phyloP scores from a whole-genome alignment of 306 rosid species.

The Luffa aegyptiaca region DNA sequence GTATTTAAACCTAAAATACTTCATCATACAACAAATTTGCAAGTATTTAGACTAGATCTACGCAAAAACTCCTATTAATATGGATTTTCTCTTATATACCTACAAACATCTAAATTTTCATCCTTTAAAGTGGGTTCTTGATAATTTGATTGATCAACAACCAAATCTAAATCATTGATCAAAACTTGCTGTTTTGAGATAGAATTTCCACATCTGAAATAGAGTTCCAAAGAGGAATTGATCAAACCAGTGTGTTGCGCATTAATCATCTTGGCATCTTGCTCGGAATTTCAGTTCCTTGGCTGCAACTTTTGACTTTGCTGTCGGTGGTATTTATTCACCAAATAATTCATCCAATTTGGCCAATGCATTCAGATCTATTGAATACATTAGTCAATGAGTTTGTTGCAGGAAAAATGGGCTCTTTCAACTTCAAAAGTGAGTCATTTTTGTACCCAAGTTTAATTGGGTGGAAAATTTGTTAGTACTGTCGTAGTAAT shows the following conservation, averaged over 20 bases:
- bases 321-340: background rate
- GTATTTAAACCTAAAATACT: too few relatives aligned
- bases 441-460: background rate
- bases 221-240: background rate
- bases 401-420: background rate
- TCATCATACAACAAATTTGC: too few relatives aligned
- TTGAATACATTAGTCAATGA: background rate
- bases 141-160: background rate
- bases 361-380: background rate
- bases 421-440: background rate
- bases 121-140: background rate
- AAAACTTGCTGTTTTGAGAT: background rate
- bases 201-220: background rate
- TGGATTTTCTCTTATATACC: background rate
- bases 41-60: too few relatives aligned
- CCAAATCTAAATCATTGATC: background rate
- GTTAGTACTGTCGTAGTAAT: too few relatives aligned
- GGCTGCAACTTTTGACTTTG: background rate
- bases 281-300: background rate
- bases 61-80: background rate
- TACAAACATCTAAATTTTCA: background rate
- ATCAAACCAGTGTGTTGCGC: background rate
- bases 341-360: background rate
- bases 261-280: background rate
- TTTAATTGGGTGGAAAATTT: too few relatives aligned